Percentiles rank a stretch among this genome's conserved stretches.
Conservation (phyloP, 2,329 filamentous ascomycete genomes). For the Curvularia hawaiiensis region DNA sequence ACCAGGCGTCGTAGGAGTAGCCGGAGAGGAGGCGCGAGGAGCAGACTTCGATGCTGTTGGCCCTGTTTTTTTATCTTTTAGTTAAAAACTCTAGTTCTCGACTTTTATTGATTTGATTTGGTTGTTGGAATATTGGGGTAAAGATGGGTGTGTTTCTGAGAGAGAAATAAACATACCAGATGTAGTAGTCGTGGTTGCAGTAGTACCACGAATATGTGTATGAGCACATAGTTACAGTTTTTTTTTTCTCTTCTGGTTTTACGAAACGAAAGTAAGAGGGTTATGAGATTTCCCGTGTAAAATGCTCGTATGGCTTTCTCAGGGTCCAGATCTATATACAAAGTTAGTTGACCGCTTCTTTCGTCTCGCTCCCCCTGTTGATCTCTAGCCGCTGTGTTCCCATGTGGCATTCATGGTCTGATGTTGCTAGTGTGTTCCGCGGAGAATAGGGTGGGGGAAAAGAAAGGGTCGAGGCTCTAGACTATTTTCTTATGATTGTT, state of each 20-base stretch:
- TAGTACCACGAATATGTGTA: conserved; percentile 56
- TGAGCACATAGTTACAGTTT: conserved; percentile 42
- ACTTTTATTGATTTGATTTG: too few relatives aligned
- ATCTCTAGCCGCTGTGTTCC: background rate
- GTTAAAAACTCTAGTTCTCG: too few relatives aligned
- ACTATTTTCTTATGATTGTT: background rate
- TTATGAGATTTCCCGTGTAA: background rate
- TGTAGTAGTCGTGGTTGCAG: conserved; percentile 57
- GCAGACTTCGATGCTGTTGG: conserved; percentile 54
- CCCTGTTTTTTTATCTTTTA: conserved; percentile 20
- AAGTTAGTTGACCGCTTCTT: conserved; percentile 15
- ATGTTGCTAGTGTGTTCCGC: background rate
- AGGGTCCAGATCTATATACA: conserved; percentile 7
- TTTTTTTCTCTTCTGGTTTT: background rate
- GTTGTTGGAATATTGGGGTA: too few relatives aligned
- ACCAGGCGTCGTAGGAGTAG: conserved; percentile 56
- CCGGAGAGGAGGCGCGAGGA: conserved; percentile 51
- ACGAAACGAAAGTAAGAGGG: background rate
- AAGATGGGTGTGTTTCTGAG: too few relatives aligned
- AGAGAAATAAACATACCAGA: conserved; percentile 40
- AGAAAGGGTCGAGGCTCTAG: background rate
- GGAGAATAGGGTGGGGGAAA: background rate
- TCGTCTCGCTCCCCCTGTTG: background rate
- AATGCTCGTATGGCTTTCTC: background rate
- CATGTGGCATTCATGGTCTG: background rate